Base-by-base conservation (phyloP, 495 filamentous ascomycete species). In the Penicillium paxilli region DNA sequence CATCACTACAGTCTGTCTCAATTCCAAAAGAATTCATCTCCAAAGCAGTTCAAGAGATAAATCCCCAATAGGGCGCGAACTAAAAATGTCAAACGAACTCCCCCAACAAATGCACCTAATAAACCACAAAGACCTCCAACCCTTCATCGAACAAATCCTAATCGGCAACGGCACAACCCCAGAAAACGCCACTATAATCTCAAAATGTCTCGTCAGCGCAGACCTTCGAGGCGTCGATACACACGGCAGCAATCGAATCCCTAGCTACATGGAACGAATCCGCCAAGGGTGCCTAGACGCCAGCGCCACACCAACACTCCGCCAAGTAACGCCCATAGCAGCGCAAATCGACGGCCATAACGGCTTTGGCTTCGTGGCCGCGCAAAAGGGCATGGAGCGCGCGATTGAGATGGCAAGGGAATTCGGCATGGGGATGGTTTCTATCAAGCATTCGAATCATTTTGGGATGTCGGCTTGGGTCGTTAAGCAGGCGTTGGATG, bases 391-490 rank as follows among this genome's bases (percentile, higher is more conserved):
- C 17, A 91, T 92, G 83, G 55, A 54, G 11, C 67, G 70, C 1
- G 88, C 87, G 11, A 83, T 88, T 57, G 67, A 73, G 11, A 86
- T 87, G 80, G 87, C 89, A 0, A 63, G 71, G 30, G 75, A 72
- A 14, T 85, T 79, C 55, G 89, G 89, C 17, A 85, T 92, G 52
- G 89, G 87, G 10, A 80, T 92, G 77, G 87, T 84, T 5, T 80
- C 77, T 42, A 77, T 91, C 59, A 87, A 85, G 66, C 85, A 85
- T 68, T 85, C 80, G 51, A 92, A 92, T 65, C 89, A 92, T 67
- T 90, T 89, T 58, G 89, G 89, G 49, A 91, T 91, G 87, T 81
- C 80, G 0, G 88, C 88, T 0, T 91, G 88, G 87, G 51, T 91
- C 7, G 88, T 90, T 30, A 82, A 87, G 66, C 85, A 89, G 66